phyloP scores from a whole-genome alignment of 805 yeast species.

The Maudiozyma serrabonitensis region DNA sequence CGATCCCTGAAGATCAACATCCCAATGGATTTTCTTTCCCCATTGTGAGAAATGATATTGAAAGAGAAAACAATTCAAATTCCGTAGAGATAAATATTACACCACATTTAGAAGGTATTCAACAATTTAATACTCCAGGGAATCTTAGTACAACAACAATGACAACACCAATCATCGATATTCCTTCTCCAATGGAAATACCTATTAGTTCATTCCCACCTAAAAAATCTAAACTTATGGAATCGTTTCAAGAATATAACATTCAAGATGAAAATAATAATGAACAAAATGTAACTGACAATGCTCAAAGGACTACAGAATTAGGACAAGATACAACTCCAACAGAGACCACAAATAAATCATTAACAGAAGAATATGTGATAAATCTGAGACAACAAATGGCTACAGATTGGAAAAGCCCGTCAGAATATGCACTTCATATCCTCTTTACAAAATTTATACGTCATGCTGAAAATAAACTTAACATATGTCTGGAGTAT shows the following conservation, averaged over 20 bases:
- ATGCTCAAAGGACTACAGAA: background rate
- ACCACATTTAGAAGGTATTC: background rate
- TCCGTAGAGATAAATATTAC: background rate
- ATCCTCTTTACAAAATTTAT: constrained; percentile 93
- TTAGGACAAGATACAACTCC: constrained; percentile 2
- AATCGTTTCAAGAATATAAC: background rate
- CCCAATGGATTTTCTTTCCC: constrained; percentile 3
- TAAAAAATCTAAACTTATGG: background rate
- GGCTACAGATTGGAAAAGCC: constrained; percentile 53
- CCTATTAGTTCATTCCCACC: constrained; percentile 1
- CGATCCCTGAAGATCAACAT: background rate
- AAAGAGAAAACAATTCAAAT: background rate
- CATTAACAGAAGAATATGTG: constrained; percentile 20
- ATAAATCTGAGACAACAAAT: constrained; percentile 29
- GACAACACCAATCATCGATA: constrained; percentile 11
- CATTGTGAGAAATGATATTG: background rate
- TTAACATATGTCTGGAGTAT: constrained; percentile 58
- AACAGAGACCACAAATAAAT: constrained; percentile 9
- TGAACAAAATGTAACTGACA: background rate
- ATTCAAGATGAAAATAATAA: background rate
- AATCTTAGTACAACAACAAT: constrained; percentile 1
- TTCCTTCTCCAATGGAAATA: constrained; percentile 12
- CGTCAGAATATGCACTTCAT: constrained; percentile 87
- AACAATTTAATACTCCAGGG: background rate
- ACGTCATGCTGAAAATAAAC: constrained; percentile 81